Evolutionary conservation across 345 rosid genomes (phyloP).

Genomic region (Gossypium herbaceum): DNA sequence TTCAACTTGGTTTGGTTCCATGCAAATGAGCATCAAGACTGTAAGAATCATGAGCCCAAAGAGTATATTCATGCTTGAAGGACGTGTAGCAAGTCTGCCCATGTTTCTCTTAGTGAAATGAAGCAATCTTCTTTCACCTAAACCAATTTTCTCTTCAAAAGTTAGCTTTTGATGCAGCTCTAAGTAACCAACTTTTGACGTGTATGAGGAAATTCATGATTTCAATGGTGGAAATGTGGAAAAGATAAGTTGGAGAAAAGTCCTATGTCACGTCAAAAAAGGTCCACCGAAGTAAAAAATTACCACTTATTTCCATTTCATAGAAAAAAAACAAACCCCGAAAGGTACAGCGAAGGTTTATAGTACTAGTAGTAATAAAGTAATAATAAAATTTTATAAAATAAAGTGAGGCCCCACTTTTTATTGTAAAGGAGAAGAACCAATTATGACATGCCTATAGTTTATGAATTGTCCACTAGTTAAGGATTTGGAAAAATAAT

Average conservation of each 20-base stretch:
- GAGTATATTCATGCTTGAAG: neutral
- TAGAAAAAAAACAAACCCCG: no score
- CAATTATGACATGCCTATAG: neutral
- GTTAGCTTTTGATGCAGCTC: neutral
- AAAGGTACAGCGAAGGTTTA: no score
- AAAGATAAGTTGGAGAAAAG: neutral
- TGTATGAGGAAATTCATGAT: neutral
- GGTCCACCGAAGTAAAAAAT: neutral
- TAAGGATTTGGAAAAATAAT: neutral
- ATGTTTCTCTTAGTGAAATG: neutral
- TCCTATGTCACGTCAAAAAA: neutral
- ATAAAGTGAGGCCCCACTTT: no score
- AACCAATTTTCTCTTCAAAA: neutral
- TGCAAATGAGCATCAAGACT: neutral
- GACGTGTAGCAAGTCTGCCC: neutral
- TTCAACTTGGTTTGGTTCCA: neutral
- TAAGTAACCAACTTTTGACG: neutral
- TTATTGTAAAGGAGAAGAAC: neutral
- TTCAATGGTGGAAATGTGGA: neutral
- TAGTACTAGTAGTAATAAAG: no score
- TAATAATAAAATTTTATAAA: no score
- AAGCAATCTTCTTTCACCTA: neutral
- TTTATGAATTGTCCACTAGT: neutral
- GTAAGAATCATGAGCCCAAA: slow-evolving; percentile 6
- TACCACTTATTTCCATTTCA: neutral